Base-by-base conservation (phyloP, 306 rosid species). In the Lagenaria siceraria region DNA sequence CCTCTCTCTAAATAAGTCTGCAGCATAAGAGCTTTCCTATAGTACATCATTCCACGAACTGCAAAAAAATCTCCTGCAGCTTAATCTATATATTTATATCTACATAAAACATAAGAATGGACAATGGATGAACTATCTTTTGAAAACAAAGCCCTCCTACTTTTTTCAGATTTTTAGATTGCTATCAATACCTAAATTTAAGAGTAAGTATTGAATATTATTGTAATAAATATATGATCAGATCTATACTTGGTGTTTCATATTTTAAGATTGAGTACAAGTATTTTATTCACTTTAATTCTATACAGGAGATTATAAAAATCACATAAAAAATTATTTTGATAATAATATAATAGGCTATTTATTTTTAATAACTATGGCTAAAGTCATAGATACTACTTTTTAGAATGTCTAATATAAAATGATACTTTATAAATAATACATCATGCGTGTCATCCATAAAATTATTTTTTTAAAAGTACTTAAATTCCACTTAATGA, bases 11-110 rank as follows among this genome's bases (percentile, higher is more conserved):
- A 81, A 87, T 94, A 94, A 75, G 98, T 85, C 83, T 92, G 98
- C 79, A 95, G 90, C 97, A 92, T 92, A 22, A 92, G 89, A 83
- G 98, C 97, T 83, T 95, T 95, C 84, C 97, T 83, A 78, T 95
- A 95, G 84, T 95, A 92, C 98, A 95, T 95, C 97, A 95, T 95
- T 80, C 98, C 97, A 58, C 97, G 93, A 79, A 95, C 98, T 95
- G 92, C 81, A 72, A 60, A 80, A n/a, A 71, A 36, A 56, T 1
- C 2, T 42, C 59, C 25, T 1, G 59, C 21, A 72, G 43, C 42
- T 72, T 48, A 72, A 21, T 66, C 53, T 21, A 40, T 40, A 40
- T 2, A 65, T 65, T 24, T 19, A 64, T 64, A 64, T 62, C 40
- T 64, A 36, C 9, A 38, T 8, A 38, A 38, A 38, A 8, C 9